These are phyloP conservation scores for Boletellus sp. DNA, from an alignment of 768 basidiomycete species.

Conservation along the genomic window DNA sequence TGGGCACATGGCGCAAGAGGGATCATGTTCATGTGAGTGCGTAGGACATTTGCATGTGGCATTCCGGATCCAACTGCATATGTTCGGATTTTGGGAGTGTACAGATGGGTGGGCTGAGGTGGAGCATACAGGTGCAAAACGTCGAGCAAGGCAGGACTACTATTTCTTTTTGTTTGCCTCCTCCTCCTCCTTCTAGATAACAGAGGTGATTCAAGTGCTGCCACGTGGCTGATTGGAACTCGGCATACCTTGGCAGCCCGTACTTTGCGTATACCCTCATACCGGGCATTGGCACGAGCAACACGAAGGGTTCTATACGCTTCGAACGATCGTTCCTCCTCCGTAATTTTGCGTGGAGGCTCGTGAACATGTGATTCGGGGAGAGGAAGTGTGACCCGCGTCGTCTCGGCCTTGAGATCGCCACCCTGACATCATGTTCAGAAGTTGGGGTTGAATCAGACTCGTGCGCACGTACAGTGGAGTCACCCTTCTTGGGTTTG, in stretches of 20 bases:
- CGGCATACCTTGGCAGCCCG: conserved; percentile 76
- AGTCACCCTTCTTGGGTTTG: conserved; percentile 96
- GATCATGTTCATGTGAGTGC: conserved; percentile 25
- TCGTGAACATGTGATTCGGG: conserved; percentile 69
- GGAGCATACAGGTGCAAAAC: conserved; percentile 18
- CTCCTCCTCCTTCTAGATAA: conserved; percentile 78
- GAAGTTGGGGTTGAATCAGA: not conserved
- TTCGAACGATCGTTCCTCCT: conserved; percentile 82
- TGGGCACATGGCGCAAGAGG: not conserved
- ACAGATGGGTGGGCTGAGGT: conserved; percentile 20
- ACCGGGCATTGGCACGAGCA: conserved; percentile 75
- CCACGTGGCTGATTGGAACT: not conserved
- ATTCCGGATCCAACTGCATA: conserved; percentile 20
- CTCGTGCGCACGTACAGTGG: conserved; percentile 56
- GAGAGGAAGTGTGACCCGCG: conserved; percentile 63
- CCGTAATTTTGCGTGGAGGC: conserved; percentile 88
- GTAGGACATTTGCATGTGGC: conserved; percentile 35
- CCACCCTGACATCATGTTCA: conserved; percentile 53
- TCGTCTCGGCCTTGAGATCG: conserved; percentile 74
- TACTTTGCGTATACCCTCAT: conserved; percentile 85
- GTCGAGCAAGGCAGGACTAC: conserved; percentile 22
- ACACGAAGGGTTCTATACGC: conserved; percentile 88
- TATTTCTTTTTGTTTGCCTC: conserved; percentile 91
- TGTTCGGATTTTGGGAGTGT: conserved; percentile 38
- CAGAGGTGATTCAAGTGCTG: conserved; percentile 14